Percentiles rank a stretch among this genome's conserved stretches.
Conservation (phyloP, 2,329 filamentous ascomycete genomes). For the Calcarisporium arbuscula region DNA sequence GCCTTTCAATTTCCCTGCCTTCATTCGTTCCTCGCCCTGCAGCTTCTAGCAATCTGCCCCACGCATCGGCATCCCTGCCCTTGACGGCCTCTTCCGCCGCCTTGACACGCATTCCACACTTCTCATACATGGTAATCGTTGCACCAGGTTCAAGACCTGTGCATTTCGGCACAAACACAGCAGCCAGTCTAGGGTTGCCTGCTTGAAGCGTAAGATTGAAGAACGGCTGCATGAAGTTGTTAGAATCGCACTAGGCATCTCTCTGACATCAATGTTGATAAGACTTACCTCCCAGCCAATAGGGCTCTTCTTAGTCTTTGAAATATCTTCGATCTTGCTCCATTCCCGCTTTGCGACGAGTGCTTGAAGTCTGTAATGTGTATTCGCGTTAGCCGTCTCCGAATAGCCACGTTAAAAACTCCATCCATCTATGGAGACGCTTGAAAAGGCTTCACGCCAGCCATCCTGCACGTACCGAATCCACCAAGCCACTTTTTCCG, state of each 20-base stretch:
- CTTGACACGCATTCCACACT: conserved; percentile 83
- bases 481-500: conserved; percentile 89
- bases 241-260: not conserved
- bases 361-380: conserved; percentile 60
- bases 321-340: conserved; percentile 84
- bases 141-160: conserved; percentile 61
- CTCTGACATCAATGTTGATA: not conserved
- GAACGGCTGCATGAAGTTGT: conserved; percentile 59
- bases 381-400: not conserved
- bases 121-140: conserved; percentile 87
- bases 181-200: conserved; percentile 81
- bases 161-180: conserved; percentile 83
- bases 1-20: conserved; percentile 72
- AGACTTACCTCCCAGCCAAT: conserved; percentile 88
- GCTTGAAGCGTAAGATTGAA: conserved; percentile 84
- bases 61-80: conserved; percentile 68
- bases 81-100: conserved; percentile 88
- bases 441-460: not conserved
- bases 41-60: conserved; percentile 66
- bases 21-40: conserved; percentile 63
- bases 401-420: too few species aligned
- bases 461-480: conserved; percentile 42
- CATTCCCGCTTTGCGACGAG: conserved; percentile 87
- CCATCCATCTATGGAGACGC: too few species aligned
- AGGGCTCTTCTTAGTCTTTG: conserved; percentile 72